Base-by-base conservation (phyloP, 805 yeast genomes). In the Deakozyma indianensis region DNA sequence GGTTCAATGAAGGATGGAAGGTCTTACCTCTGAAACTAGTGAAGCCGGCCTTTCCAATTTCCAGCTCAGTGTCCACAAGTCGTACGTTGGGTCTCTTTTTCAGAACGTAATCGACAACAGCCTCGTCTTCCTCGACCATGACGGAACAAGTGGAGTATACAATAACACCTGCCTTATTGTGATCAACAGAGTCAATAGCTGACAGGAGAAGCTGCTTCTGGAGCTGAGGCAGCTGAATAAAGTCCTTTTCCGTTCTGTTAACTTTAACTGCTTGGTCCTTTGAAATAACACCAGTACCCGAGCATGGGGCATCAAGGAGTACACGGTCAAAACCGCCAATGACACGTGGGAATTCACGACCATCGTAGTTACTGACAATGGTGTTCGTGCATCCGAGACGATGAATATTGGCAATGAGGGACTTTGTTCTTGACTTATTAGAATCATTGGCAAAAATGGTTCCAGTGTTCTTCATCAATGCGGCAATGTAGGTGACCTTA, bases 201-300 rank as follows among this genome's bases (percentile, higher is more conserved):
- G 95, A 82, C 50, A 92, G 70, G 47, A 92, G 66, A 55, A 92
- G 73, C 69, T 92, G 97, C 65, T 90, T 90, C 62, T 92, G 99
- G 56, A 92, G 71, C 63, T 90, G 96, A 46, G 98, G 97, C 56
- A 92, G 83, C 65, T 90, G 94, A 55, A 90, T 80, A 66, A 90
- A 92, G 65, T 92, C 99, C 65, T 87, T 87, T 61, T 87, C 96
- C 20, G 95, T 87, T 71, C 97, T 81, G 51, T 83, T 80, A 14
- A 83, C 80, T 66, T 92, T 92, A 50, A 92, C 97, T 45, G 85
- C 79, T 60, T 86, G 94, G 68, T 92, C 98, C 68, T 92, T 92
- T 49, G 95, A 92, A 60, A 92, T 92, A 55, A 92, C 98, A 67
- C 99, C 99, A 2, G 98, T 90, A 69, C 99, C 99, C 4, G 98